Base-by-base conservation (phyloP, 257 asterid species). In the Solanum rostratum region DNA sequence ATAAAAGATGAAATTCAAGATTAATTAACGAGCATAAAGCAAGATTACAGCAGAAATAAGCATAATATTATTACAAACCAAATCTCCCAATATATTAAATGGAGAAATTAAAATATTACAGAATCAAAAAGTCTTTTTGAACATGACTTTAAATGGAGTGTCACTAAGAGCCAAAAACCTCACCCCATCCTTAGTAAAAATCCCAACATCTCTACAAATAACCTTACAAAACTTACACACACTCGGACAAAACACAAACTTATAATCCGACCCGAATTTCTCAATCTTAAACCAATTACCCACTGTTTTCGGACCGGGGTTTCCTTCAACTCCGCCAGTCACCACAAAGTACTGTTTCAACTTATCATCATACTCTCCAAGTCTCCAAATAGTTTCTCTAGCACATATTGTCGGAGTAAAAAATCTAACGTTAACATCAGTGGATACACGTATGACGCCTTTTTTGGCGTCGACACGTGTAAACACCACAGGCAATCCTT, bases 211-310 rank as follows among this genome's bases (percentile, higher is more conserved):
- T 22, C 60, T 85, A 29, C 88, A 82, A 18, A 85, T 22, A 29
- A 82, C 85, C 41, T 85, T 82, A 41, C 85, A 59, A 7, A 14
- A 29, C 7, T 27, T 49, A 1, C 88, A 85, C 49, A 85, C 85
- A 18, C 70, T 85, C 0, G 88, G 88, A 46, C 88, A 85, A n/a
- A 43, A 73, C 24, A 85, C 88, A 19, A 85, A 55, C 83, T 85
- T 85, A 22, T 85, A 85, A 71, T 60, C 85, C 10, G 46, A 15
- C 20, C 53, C 83, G 11, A 68, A 55, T 63, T 85, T 11, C 59
- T 82, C 88, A 33, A 85, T 85, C 85, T 85, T 85, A 43, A 85
- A 85, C 88, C 88, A 85, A 45, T 59, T 85, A 11, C 71, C 60
- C 30, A 82, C 12, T 0, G 88, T 85, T 50, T 49, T 0, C 3